These are phyloP conservation scores for Candida buenavistaensis DNA, from an alignment of 1,139 yeast species.

Conservation along the genomic window DNA sequence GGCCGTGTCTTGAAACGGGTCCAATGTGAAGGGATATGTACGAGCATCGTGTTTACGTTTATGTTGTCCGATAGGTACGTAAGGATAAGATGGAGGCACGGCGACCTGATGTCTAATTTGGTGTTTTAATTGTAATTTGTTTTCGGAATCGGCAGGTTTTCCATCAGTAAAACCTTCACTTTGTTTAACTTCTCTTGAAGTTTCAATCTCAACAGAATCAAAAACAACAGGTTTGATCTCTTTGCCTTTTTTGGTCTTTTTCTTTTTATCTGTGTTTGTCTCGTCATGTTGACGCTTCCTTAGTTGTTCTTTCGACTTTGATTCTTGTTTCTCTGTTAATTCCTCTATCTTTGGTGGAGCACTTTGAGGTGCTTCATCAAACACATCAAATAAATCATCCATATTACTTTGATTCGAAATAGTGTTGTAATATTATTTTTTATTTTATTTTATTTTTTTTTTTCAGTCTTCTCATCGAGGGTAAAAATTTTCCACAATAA, in stretches of 20 bases:
- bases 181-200: slow-evolving; percentile 82
- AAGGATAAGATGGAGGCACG: slow-evolving; percentile 86
- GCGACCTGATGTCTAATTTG: slow-evolving; percentile 98
- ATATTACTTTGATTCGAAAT: too few species aligned
- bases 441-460: too few species aligned
- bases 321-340: slow-evolving; percentile 14
- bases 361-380: slow-evolving; percentile 54
- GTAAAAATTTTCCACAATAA: too few species aligned
- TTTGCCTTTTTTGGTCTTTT: slow-evolving; percentile 21
- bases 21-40: slow-evolving; percentile 86
- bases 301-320: slow-evolving; percentile 7
- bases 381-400: slow-evolving; percentile 70
- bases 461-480: too few species aligned
- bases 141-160: slow-evolving; percentile 36
- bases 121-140: slow-evolving; percentile 74
- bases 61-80: slow-evolving; percentile 85
- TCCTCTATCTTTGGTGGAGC: slow-evolving; percentile 27
- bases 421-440: too few species aligned
- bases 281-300: slow-evolving; percentile 12
- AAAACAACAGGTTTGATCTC: slow-evolving; percentile 71
- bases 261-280: slow-evolving; percentile 13
- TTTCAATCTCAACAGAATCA: slow-evolving; percentile 88
- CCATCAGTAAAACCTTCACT: slow-evolving; percentile 59
- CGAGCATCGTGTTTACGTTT: slow-evolving; percentile 74
- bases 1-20: slow-evolving; percentile 96